Conservation (phyloP, 495 filamentous ascomycete species). For the Aspergillus kassunensis region DNA sequence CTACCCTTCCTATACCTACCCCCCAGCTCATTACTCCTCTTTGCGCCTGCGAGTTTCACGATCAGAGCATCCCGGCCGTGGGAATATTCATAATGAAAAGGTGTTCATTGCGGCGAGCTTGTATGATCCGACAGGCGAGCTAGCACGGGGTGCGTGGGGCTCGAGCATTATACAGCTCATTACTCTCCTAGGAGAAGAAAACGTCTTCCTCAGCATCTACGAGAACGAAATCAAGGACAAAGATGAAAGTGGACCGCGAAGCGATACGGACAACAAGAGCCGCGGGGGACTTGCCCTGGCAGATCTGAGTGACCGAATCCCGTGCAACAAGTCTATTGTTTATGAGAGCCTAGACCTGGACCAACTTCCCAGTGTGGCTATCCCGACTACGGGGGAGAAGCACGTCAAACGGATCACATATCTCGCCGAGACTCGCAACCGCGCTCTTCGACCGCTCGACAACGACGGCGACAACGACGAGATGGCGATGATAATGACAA, state of each 20-base stretch:
- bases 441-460: conserved; percentile 62
- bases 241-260: neutral
- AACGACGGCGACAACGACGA: conserved; percentile 19
- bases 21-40: conserved; percentile 2
- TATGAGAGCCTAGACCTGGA: conserved; percentile 48
- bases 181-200: conserved; percentile 50
- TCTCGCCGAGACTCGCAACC: conserved; percentile 71
- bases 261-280: conserved; percentile 12
- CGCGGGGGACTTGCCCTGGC: conserved; percentile 38
- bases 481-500: conserved; percentile 1
- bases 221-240: conserved; percentile 59
- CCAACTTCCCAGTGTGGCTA: conserved; percentile 50
- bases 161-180: conserved; percentile 51
- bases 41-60: neutral
- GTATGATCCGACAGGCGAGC: neutral
- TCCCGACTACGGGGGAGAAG: conserved; percentile 54
- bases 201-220: conserved; percentile 54
- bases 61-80: neutral
- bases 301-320: conserved; percentile 35
- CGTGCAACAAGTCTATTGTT: conserved; percentile 51
- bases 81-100: conserved; percentile 6
- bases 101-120: conserved; percentile 9
- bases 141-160: conserved; percentile 4
- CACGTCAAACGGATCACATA: conserved; percentile 68
- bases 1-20: conserved; percentile 8